Base-by-base conservation (phyloP, 805 yeast genomes). In the Candida ficus region DNA sequence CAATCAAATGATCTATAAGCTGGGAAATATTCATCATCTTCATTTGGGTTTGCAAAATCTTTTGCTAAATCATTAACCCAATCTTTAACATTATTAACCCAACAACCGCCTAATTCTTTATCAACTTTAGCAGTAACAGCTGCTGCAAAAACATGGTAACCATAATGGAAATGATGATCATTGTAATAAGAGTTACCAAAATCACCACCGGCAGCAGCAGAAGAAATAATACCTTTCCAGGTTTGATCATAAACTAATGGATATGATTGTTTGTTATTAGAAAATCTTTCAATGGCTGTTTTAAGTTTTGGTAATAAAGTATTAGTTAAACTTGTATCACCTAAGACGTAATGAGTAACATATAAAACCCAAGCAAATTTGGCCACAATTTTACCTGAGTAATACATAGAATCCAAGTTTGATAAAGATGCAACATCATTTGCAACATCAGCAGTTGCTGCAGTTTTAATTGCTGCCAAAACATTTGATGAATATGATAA, bases 311-410 rank as follows among this genome's bases (percentile, higher is more conserved):
- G 71, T 33, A 88, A 64, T 29, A 84, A 64, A 8, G 59, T 58
- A 12, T 58, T 50, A 2, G 93, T 73, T 41, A 83, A 61, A 1
- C 54, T 58, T 0, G 62, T 56, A 55, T 90, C 83, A 16, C 75
- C 58, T 33, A 91, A 60, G 16, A 91, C 70, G 46, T 70, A 79
- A 40, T 83, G 79, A 29, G 82, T 78, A 10, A 80, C 86, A 47
- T 83, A 83, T 12, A 88, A 68, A 38, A 93, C 73, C 70, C 84
- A 83, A 0, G 98, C 96, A 62, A 85, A 93, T 63, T 90, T 93
- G 50, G 89, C 96, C 37, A 90, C 66, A 21, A 78, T 71, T 59
- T 93, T 91, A 11, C 98, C 99, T 2, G 95, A 75, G 17, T 86
- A 79, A 63, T 91, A 91, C 85, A 90, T 90, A 1, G 96, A 87